Percentiles rank a stretch among this genome's conserved stretches.
These are phyloP conservation scores for Aspergillus sp. DNA, from an alignment of 2,329 filamentous ascomycete species.

Conservation along the genomic window DNA sequence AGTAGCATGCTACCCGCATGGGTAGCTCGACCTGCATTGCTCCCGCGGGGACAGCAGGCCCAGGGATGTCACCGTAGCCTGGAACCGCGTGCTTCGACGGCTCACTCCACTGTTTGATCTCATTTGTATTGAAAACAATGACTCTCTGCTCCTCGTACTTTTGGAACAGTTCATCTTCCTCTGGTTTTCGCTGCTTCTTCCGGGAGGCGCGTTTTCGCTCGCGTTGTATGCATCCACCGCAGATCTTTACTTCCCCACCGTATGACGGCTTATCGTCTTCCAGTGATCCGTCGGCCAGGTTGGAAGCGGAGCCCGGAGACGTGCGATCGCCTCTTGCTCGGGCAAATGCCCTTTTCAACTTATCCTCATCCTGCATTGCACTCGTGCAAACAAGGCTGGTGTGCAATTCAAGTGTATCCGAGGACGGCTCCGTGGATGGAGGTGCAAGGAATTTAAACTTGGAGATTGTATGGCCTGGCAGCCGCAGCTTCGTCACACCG, in stretches of 20 bases:
- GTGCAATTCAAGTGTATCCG: slow-evolving; percentile 69
- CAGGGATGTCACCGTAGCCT: slow-evolving; percentile 26
- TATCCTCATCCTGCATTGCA: slow-evolving; percentile 67
- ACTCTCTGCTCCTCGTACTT: slow-evolving; percentile 70
- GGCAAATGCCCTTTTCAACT: slow-evolving; percentile 57
- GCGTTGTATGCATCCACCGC: slow-evolving; percentile 77
- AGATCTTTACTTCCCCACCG: slow-evolving; percentile 90
- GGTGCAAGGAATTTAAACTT: slow-evolving; percentile 86
- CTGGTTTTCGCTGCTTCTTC: slow-evolving; percentile 87
- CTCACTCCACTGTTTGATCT: slow-evolving; percentile 74
- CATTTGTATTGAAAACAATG: slow-evolving; percentile 83
- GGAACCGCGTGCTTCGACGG: slow-evolving; percentile 47
- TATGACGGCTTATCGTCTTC: slow-evolving; percentile 68
- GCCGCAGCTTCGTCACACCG: slow-evolving; percentile 69
- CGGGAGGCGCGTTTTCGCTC: slow-evolving; percentile 84
- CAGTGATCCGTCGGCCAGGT: slow-evolving; percentile 43
- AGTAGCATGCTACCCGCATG: slow-evolving; percentile 97
- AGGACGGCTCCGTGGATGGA: slow-evolving; percentile 52
- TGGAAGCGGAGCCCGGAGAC: slow-evolving; percentile 30
- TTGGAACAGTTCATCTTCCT: slow-evolving; percentile 83
- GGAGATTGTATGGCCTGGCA: slow-evolving; percentile 84
- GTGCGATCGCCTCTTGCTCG: slow-evolving; percentile 39
- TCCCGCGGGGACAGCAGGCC: slow-evolving; percentile 38
- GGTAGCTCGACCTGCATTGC: slow-evolving; percentile 73
- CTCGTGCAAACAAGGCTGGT: slow-evolving; percentile 85